Conservation (phyloP, 345 rosid species). For the Excoecaria agallocha region DNA sequence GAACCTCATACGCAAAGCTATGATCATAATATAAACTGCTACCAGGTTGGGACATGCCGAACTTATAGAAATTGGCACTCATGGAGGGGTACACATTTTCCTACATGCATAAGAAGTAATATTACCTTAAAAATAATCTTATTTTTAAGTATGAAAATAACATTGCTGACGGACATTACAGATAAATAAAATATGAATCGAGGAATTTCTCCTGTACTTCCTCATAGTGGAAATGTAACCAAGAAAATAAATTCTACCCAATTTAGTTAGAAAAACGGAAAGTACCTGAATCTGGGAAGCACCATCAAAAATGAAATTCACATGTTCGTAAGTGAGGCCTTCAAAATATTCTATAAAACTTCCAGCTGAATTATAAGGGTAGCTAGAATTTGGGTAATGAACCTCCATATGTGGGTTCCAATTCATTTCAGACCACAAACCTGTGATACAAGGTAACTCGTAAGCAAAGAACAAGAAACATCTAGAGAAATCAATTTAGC, state of each 20-base stretch:
- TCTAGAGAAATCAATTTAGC: background rate
- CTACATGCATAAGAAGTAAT: slow-evolving; percentile 32
- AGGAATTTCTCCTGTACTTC: background rate
- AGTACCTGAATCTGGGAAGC: slow-evolving; percentile 68
- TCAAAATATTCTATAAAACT: slow-evolving; percentile 79
- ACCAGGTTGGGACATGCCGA: slow-evolving; percentile 53
- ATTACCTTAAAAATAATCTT: background rate
- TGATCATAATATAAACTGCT: slow-evolving; percentile 45
- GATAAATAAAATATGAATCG: background rate
- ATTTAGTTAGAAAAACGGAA: background rate
- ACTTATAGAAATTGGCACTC: slow-evolving; percentile 53
- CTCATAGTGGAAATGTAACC: background rate
- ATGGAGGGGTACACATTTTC: slow-evolving; percentile 49
- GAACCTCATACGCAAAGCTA: slow-evolving; percentile 44
- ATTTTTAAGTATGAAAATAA: background rate
- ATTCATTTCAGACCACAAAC: slow-evolving; percentile 41
- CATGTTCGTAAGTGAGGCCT: slow-evolving; percentile 80
- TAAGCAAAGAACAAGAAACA: background rate
- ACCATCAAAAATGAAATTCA: slow-evolving; percentile 74
- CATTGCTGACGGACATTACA: background rate
- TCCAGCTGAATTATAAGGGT: slow-evolving; percentile 71
- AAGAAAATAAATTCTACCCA: background rate
- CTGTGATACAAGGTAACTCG: slow-evolving; percentile 11
- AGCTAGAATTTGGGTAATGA: slow-evolving; percentile 48
- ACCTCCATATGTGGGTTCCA: slow-evolving; percentile 60